Conservation (phyloP, 2,329 filamentous ascomycete genomes). For the Xylaria sp. region DNA sequence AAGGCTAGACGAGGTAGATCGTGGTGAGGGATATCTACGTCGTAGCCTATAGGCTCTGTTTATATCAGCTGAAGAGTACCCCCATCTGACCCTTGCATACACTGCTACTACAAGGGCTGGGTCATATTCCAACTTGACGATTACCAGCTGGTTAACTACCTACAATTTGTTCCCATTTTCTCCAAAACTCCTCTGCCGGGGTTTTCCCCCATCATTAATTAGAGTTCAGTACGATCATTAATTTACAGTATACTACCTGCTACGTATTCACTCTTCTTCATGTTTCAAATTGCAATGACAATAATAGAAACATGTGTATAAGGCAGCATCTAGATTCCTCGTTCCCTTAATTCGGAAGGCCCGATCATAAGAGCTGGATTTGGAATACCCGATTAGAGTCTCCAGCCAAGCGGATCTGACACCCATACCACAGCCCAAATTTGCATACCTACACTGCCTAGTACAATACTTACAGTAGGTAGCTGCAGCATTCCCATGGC, state of each 20-base stretch:
- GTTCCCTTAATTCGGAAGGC: conserved; percentile 36
- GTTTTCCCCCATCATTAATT: not conserved
- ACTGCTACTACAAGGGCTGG: not conserved
- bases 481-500: not conserved
- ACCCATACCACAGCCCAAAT: conserved; percentile 6
- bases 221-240: not conserved
- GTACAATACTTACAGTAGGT: not conserved
- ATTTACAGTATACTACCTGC: not conserved
- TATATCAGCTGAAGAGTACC: not conserved
- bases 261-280: conserved; percentile 1
- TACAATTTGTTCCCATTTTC: not conserved
- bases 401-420: conserved; percentile 23
- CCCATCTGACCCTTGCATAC: not conserved
- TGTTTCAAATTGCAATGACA: conserved; percentile 26
- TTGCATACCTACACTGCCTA: not conserved
- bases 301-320: conserved; percentile 23
- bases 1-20: not conserved
- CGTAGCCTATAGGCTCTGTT: not conserved
- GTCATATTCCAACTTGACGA: not conserved
- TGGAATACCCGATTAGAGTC: conserved; percentile 35
- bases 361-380: conserved; percentile 35
- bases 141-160: not conserved
- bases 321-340: conserved; percentile 30
- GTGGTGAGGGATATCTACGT: not conserved
- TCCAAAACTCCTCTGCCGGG: not conserved